Conservation (phyloP, 169 alveolate genomes). For the Cryptosporidium sp. region DNA sequence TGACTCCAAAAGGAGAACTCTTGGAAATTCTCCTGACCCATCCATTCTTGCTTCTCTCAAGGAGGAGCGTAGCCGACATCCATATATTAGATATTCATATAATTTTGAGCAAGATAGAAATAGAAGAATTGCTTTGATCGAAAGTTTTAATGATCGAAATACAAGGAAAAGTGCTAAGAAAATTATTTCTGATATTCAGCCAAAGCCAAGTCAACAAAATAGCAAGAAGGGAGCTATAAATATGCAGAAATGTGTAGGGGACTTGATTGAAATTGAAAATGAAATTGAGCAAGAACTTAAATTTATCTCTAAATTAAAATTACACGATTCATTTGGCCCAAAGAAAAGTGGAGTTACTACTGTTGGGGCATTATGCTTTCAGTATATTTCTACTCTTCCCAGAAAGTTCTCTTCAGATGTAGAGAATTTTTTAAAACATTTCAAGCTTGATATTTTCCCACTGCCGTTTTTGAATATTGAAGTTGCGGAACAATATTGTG, state of each 20-base stretch:
- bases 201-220: neutral
- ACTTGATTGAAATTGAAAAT: slow-evolving; percentile 43
- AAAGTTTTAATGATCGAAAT: slow-evolving; percentile 3
- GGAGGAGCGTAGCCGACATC: slow-evolving; percentile 86
- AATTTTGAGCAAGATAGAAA: slow-evolving; percentile 86
- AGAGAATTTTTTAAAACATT: slow-evolving; percentile 48
- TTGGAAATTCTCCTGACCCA: slow-evolving; percentile 84
- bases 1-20: slow-evolving; percentile 85
- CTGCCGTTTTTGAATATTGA: slow-evolving; percentile 31
- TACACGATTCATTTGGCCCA: slow-evolving; percentile 37
- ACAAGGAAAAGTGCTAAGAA: slow-evolving; percentile 27
- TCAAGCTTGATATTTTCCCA: slow-evolving; percentile 59
- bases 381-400: slow-evolving; percentile 55
- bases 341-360: slow-evolving; percentile 70
- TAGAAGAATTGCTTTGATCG: slow-evolving; percentile 76
- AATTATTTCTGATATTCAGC: slow-evolving; percentile 37
- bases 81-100: slow-evolving; percentile 83
- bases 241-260: neutral
- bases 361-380: slow-evolving; percentile 66
- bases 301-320: slow-evolving; percentile 5
- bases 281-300: slow-evolving; percentile 31
- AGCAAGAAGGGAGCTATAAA: neutral
- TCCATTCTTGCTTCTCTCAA: slow-evolving; percentile 80
- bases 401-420: slow-evolving; percentile 63
- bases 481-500: slow-evolving; percentile 59